These are phyloP conservation scores for Blumeria hordei DNA, from an alignment of 2,329 filamentous ascomycete species.

Conservation along the genomic window DNA sequence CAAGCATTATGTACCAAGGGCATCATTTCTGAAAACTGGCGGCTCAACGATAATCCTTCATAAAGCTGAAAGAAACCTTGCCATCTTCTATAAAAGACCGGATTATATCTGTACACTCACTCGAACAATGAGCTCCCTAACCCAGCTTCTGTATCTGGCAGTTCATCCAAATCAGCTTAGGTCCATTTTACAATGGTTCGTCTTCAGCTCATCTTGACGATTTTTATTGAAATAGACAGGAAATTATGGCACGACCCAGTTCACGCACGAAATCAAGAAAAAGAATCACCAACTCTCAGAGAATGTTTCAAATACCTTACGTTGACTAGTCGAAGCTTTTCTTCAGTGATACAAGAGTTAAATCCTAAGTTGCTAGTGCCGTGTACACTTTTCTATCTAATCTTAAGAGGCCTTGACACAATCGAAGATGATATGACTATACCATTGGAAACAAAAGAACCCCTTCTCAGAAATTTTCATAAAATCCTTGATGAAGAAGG, in stretches of 20 bases:
- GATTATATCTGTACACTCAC: too few relatives aligned
- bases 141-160: constrained; percentile 41
- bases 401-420: constrained; percentile 83
- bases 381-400: constrained; percentile 76
- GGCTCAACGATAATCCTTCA: too few relatives aligned
- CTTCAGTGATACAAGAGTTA: constrained; percentile 81
- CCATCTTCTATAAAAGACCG: too few relatives aligned
- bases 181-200: constrained; percentile 69
- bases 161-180: constrained; percentile 58
- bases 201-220: background rate
- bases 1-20: too few relatives aligned
- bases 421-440: constrained; percentile 98
- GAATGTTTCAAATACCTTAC: constrained; percentile 74
- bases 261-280: constrained; percentile 52
- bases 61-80: too few relatives aligned
- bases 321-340: constrained; percentile 78
- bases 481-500: constrained; percentile 56
- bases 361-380: constrained; percentile 84
- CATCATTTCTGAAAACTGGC: too few relatives aligned
- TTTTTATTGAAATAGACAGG: constrained; percentile 25
- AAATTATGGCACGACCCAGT: constrained; percentile 94
- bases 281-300: constrained; percentile 49
- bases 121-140: constrained; percentile 24
- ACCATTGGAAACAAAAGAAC: constrained; percentile 56
- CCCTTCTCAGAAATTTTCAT: constrained; percentile 63